Conservation (phyloP, 345 rosid species). For the Brassica nigra region DNA sequence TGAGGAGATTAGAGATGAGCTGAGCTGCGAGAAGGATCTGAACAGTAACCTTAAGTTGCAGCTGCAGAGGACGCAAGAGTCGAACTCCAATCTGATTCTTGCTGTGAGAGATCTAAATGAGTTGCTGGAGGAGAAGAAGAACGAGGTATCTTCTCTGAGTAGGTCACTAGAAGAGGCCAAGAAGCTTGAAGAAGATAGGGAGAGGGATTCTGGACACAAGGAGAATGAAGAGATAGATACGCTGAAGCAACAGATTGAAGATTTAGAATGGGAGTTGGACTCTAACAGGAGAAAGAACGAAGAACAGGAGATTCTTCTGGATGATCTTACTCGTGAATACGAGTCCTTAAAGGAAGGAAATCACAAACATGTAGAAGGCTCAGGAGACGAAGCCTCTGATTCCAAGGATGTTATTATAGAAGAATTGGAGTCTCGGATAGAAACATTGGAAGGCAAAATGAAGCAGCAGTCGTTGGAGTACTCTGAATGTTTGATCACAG, state of each 20-base stretch:
- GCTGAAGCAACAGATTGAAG: slow-evolving; percentile 59
- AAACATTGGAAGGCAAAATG: slow-evolving; percentile 65
- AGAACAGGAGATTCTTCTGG: slow-evolving; percentile 70
- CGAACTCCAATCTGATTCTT: slow-evolving; percentile 83
- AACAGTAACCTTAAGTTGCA: slow-evolving; percentile 72
- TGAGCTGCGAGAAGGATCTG: slow-evolving; percentile 67
- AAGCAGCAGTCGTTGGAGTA: slow-evolving; percentile 66
- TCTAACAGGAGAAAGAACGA: slow-evolving; percentile 62
- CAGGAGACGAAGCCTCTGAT: slow-evolving; percentile 27
- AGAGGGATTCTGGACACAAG: slow-evolving; percentile 31
- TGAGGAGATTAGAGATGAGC: slow-evolving; percentile 72
- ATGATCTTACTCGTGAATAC: slow-evolving; percentile 65
- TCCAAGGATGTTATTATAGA: slow-evolving; percentile 43
- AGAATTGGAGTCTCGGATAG: slow-evolving; percentile 57
- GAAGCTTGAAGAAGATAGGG: slow-evolving; percentile 39
- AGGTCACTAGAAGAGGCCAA: slow-evolving; percentile 41
- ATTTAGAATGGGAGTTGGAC: slow-evolving; percentile 61
- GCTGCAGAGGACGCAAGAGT: slow-evolving; percentile 79
- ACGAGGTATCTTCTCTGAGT: slow-evolving; percentile 51
- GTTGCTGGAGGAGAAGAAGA: slow-evolving; percentile 63
- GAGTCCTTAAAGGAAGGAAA: slow-evolving; percentile 71
- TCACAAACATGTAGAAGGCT: slow-evolving; percentile 45
- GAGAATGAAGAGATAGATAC: slow-evolving; percentile 41
- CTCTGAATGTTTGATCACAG: slow-evolving; percentile 63
- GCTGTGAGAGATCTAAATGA: slow-evolving; percentile 79